These are phyloP conservation scores for Auriscalpium vulgare DNA, from an alignment of 768 basidiomycete genomes.

Conservation along the genomic window DNA sequence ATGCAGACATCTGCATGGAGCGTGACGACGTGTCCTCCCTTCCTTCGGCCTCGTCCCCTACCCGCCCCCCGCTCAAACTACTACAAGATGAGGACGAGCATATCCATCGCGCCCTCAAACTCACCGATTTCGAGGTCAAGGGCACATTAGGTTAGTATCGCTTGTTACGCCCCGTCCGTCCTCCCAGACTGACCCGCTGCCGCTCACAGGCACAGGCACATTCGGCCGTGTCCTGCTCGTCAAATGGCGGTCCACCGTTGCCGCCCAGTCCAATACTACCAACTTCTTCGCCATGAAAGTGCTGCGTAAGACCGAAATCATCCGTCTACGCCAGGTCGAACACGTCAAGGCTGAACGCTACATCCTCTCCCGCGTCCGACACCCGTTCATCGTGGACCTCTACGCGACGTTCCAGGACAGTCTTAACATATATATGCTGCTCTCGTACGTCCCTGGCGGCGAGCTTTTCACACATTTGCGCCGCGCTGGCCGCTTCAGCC, in stretches of 20 bases:
- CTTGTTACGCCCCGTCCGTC: neutral
- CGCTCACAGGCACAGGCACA: slow-evolving; percentile 76
- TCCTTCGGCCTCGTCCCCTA: slow-evolving; percentile 12
- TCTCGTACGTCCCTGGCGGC: slow-evolving; percentile 94
- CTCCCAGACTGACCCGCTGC: neutral
- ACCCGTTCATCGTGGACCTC: slow-evolving; percentile 95
- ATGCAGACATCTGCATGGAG: slow-evolving; percentile 10
- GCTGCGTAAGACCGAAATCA: slow-evolving; percentile 77
- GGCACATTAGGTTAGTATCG: slow-evolving; percentile 58
- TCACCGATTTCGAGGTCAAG: slow-evolving; percentile 77
- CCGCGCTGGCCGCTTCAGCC: slow-evolving; percentile 88
- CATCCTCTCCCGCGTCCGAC: slow-evolving; percentile 85
- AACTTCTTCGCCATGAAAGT: slow-evolving; percentile 84
- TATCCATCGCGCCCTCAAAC: slow-evolving; percentile 46
- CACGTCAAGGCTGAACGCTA: slow-evolving; percentile 96
- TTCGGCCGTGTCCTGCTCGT: slow-evolving; percentile 92
- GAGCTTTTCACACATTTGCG: slow-evolving; percentile 97
- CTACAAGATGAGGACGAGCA: slow-evolving; percentile 68
- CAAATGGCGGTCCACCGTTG: slow-evolving; percentile 48
- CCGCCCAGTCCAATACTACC: slow-evolving; percentile 39
- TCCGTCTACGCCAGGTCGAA: slow-evolving; percentile 89
- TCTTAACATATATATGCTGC: slow-evolving; percentile 95
- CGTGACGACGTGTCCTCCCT: slow-evolving; percentile 4
- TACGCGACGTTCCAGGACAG: slow-evolving; percentile 94
- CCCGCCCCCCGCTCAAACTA: slow-evolving; percentile 41